These are phyloP conservation scores for Tricholoma saponaceum DNA, from an alignment of 768 basidiomycete genomes.

Conservation along the genomic window DNA sequence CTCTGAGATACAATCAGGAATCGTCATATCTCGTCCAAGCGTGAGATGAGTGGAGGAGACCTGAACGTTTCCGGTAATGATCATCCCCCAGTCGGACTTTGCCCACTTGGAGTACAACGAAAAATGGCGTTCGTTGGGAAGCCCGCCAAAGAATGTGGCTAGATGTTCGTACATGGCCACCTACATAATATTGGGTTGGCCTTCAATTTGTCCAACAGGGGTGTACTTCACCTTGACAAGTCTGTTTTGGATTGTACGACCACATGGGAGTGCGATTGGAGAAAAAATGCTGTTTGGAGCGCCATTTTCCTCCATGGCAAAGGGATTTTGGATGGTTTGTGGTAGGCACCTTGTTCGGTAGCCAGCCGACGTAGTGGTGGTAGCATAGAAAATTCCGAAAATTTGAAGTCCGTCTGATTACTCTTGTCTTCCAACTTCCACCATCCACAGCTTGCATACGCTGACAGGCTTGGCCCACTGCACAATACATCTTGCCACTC, in stretches of 20 bases:
- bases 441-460: background rate
- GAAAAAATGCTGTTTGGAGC: conserved; percentile 14
- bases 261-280: conserved; percentile 35
- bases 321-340: background rate
- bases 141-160: conserved; percentile 58
- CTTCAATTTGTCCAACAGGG: background rate
- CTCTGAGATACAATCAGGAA: conserved; percentile 43
- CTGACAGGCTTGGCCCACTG: background rate
- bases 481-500: background rate
- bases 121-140: conserved; percentile 63
- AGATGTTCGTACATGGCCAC: conserved; percentile 91
- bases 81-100: conserved; percentile 77
- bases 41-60: conserved; percentile 59
- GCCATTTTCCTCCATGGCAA: conserved; percentile 3
- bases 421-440: conserved; percentile 1
- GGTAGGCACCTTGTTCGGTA: background rate
- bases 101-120: conserved; percentile 75
- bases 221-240: conserved; percentile 47
- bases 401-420: conserved; percentile 12
- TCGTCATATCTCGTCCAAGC: conserved; percentile 68
- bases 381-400: background rate
- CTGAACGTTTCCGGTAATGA: conserved; percentile 84
- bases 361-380: background rate
- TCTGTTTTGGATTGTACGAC: conserved; percentile 39
- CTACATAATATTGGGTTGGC: conserved; percentile 33